Conservation (phyloP, 352 stramenopile species). For the Globisporangium barbulae region DNA sequence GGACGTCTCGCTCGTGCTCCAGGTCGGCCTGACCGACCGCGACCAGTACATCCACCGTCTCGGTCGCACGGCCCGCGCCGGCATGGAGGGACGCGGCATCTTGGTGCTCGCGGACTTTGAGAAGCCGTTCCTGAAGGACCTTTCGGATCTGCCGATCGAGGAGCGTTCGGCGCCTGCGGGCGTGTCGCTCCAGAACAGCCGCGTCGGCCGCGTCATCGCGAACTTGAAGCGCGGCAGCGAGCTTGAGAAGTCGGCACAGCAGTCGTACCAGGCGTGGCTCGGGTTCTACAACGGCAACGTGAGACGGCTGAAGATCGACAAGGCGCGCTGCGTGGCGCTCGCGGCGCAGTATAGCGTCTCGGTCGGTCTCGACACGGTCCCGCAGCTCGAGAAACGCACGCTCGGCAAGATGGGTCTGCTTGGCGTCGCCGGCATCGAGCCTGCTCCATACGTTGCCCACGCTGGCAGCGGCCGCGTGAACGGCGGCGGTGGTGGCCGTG, state of each 20-base stretch:
- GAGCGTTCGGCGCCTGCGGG: conserved; percentile 6
- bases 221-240: conserved; percentile 48
- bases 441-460: conserved; percentile 32
- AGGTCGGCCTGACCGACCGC: conserved; percentile 80
- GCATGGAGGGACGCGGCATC: conserved; percentile 81
- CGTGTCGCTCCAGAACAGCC: conserved; percentile 7
- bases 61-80: conserved; percentile 90
- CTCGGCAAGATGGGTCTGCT: conserved; percentile 86
- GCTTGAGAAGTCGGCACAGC: conserved; percentile 71
- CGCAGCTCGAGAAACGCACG: conserved; percentile 82
- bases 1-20: conserved; percentile 88
- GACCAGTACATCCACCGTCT: conserved; percentile 97
- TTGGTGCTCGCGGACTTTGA: conserved; percentile 89
- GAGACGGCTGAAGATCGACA: conserved; percentile 37
- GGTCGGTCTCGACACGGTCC: conserved; percentile 64
- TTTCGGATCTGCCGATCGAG: conserved; percentile 64
- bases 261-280: conserved; percentile 94
- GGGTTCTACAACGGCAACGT: conserved; percentile 84
- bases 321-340: conserved; percentile 61
- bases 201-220: conserved; percentile 25
- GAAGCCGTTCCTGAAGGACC: conserved; percentile 55
- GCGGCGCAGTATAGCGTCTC: conserved; percentile 60
- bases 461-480: conserved; percentile 22
- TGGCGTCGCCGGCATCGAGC: conserved; percentile 65
- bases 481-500: conserved; percentile 10